A percentile compares a stretch with the other conserved stretches of the same genome.
These are phyloP conservation scores for Hypoxylon rubiginosum DNA, from an alignment of 2,329 filamentous ascomycete genomes.

Conservation along the genomic window DNA sequence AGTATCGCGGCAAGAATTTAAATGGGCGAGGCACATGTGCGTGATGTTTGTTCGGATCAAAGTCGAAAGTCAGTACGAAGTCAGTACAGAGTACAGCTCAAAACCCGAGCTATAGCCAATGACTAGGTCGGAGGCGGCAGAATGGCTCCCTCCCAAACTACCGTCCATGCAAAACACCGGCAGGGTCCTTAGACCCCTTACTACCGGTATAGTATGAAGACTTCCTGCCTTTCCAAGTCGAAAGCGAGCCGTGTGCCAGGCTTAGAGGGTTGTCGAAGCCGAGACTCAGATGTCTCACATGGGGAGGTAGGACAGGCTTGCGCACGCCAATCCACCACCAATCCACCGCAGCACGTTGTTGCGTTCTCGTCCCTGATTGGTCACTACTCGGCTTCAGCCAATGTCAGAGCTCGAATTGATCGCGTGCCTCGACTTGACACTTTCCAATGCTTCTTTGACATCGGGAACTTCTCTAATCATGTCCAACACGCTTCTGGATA, in stretches of 20 bases:
- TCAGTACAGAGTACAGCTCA: background rate
- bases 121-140: constrained; percentile 14
- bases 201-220: background rate
- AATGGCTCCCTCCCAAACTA: constrained; percentile 4
- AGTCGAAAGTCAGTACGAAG: constrained; percentile 1
- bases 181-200: background rate
- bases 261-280: constrained; percentile 29
- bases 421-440: constrained; percentile 49
- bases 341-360: constrained; percentile 42
- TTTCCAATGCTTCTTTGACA: constrained; percentile 41
- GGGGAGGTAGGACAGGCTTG: constrained; percentile 17
- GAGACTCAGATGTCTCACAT: constrained; percentile 36
- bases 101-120: constrained; percentile 28
- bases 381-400: constrained; percentile 37
- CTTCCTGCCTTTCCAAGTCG: background rate
- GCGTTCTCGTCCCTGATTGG: constrained; percentile 39
- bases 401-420: constrained; percentile 50
- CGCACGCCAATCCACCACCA: constrained; percentile 50
- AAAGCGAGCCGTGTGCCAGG: constrained; percentile 5
- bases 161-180: constrained; percentile 8
- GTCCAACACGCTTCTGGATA: constrained; percentile 29
- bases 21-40: constrained; percentile 6
- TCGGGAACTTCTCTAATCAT: constrained; percentile 33
- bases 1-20: constrained; percentile 21
- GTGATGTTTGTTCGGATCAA: constrained; percentile 9